phyloP scores from a whole-genome alignment of 108 stramenopile species.

The Conticribra weissflogii region DNA sequence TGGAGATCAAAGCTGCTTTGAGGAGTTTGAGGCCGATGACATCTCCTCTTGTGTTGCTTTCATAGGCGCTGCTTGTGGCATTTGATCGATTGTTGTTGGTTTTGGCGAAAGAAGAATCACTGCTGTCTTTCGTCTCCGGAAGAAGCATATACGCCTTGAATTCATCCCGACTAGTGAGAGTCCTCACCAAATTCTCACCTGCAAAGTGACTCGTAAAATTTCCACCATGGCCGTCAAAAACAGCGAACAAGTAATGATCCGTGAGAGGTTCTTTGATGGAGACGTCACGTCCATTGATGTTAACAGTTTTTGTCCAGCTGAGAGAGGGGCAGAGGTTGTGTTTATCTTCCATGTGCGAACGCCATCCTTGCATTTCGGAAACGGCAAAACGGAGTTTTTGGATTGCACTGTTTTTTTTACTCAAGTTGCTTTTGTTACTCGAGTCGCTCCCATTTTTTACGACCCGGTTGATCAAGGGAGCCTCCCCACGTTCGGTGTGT shows the following conservation, averaged over 20 bases:
- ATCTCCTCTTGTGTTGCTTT: conserved; percentile 19
- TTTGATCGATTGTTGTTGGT: too few relatives aligned
- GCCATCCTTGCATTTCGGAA: conserved; percentile 86
- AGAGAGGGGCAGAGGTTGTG: conserved; percentile 55
- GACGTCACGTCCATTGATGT: neutral
- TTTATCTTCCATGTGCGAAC: conserved; percentile 84
- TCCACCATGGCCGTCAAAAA: conserved; percentile 93
- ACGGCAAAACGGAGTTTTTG: conserved; percentile 42
- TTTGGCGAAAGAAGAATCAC: too few relatives aligned
- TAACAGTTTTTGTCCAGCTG: neutral
- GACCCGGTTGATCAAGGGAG: conserved; percentile 34
- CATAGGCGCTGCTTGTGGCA: neutral
- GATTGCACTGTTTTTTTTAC: neutral
- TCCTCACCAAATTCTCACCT: conserved; percentile 58
- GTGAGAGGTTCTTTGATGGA: conserved; percentile 5
- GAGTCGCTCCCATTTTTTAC: conserved; percentile 8
- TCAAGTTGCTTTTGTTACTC: neutral
- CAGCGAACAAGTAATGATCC: conserved; percentile 80
- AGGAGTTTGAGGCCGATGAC: conserved; percentile 63
- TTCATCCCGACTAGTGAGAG: conserved; percentile 57
- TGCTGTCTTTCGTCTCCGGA: neutral
- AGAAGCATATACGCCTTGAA: conserved; percentile 63
- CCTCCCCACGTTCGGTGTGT: conserved; percentile 59
- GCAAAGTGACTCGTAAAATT: conserved; percentile 77
- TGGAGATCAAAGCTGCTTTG: conserved; percentile 59